Conservation (phyloP, 345 rosid species). For the Eucalyptus melliodora region DNA sequence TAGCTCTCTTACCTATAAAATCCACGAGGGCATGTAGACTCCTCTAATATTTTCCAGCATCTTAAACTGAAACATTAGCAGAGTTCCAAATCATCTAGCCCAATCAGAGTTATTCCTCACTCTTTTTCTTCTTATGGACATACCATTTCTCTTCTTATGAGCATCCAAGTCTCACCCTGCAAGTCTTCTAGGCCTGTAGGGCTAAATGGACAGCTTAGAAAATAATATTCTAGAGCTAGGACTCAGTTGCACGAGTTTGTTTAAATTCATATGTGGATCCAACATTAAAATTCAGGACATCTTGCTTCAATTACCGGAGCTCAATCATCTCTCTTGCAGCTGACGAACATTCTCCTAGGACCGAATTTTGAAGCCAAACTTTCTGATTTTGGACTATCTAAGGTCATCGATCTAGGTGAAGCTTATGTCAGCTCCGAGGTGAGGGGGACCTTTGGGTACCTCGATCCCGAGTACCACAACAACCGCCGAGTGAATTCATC, state of each 20-base stretch:
- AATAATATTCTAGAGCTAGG: neutral
- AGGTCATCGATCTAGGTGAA: constrained; percentile 23
- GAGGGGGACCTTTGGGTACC: constrained; percentile 38
- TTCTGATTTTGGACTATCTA: constrained; percentile 39
- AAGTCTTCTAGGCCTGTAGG: neutral
- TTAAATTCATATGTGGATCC: neutral
- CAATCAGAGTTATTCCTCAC: neutral
- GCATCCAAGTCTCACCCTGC: neutral
- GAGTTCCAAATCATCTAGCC: neutral
- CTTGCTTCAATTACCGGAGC: neutral
- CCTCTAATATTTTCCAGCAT: neutral
- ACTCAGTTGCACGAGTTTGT: neutral
- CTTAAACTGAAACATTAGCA: neutral
- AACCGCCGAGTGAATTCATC: too few species aligned
- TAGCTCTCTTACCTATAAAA: neutral
- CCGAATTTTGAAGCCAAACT: constrained; percentile 37
- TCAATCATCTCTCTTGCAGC: constrained; percentile 10
- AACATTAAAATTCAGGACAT: neutral
- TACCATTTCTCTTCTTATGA: neutral
- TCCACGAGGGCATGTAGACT: neutral
- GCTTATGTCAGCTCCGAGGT: constrained; percentile 36
- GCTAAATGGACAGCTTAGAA: neutral
- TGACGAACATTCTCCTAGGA: constrained; percentile 40
- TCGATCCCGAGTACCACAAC: constrained; percentile 1
- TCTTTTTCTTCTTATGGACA: neutral